phyloP scores from a whole-genome alignment of 768 basidiomycete species.

The Ephemerocybe angulata region DNA sequence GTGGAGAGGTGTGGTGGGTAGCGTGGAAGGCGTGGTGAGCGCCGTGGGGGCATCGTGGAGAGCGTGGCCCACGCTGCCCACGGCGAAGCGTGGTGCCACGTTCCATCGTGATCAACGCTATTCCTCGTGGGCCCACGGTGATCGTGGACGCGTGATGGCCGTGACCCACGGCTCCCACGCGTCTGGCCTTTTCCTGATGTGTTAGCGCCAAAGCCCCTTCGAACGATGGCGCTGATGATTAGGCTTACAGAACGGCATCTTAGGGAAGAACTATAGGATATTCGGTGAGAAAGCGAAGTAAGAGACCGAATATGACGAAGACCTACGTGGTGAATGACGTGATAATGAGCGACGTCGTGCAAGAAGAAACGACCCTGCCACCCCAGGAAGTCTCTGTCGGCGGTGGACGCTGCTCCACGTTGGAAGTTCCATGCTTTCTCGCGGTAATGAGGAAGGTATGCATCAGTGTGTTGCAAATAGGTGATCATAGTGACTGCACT shows the following conservation, averaged over 20 bases:
- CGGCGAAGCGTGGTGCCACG: too few relatives aligned
- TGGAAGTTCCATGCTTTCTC: conserved; percentile 56
- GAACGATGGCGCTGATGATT: not conserved
- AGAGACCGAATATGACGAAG: not conserved
- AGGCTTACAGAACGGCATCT: conserved; percentile 53
- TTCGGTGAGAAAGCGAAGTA: not conserved
- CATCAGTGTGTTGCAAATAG: conserved; percentile 66
- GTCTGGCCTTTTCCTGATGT: too few relatives aligned
- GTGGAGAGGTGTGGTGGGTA: too few relatives aligned
- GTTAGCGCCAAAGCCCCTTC: too few relatives aligned
- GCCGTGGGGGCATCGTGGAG: too few relatives aligned
- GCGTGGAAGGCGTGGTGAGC: too few relatives aligned
- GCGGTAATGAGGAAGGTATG: conserved; percentile 54
- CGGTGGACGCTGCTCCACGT: conserved; percentile 58
- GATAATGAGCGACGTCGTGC: conserved; percentile 62
- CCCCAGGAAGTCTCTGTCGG: conserved; percentile 55
- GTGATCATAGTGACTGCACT: conserved; percentile 49
- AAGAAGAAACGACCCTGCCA: conserved; percentile 67
- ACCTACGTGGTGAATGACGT: conserved; percentile 59
- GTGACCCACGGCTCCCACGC: too few relatives aligned
- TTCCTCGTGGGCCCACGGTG: too few relatives aligned
- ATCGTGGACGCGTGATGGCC: too few relatives aligned
- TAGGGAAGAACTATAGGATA: conserved; percentile 52
- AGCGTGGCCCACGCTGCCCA: too few relatives aligned
- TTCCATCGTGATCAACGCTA: too few relatives aligned